These are phyloP conservation scores for Delonix regia DNA, from an alignment of 306 rosid genomes.

Conservation along the genomic window DNA sequence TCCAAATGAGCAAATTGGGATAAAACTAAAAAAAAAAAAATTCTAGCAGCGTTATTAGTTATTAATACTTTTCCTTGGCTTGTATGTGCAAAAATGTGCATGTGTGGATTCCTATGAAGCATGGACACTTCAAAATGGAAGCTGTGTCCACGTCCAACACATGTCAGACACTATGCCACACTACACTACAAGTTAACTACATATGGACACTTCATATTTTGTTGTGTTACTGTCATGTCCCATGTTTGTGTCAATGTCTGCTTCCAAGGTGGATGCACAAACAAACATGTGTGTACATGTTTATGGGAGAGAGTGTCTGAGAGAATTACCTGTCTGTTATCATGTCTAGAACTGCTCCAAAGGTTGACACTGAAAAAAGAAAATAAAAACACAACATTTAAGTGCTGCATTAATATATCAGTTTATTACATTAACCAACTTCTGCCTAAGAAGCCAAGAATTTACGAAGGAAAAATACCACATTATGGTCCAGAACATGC, in stretches of 20 bases:
- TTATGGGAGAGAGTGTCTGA: slow-evolving; percentile 7
- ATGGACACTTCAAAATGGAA: not conserved
- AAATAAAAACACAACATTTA: slow-evolving; percentile 27
- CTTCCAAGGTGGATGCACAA: not conserved
- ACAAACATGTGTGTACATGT: not conserved
- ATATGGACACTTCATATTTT: not conserved
- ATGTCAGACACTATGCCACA: not conserved
- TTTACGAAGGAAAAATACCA: not conserved
- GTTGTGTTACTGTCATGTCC: not conserved
- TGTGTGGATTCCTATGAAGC: not conserved
- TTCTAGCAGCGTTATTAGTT: slow-evolving; percentile 11
- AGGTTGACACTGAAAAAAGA: slow-evolving; percentile 81
- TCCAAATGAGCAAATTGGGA: slow-evolving; percentile 36
- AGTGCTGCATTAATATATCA: slow-evolving; percentile 19
- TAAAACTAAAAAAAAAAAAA: slow-evolving; percentile 19
- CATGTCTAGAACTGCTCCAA: slow-evolving; percentile 99
- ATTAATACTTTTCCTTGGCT: slow-evolving; percentile 24
- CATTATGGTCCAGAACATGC: not conserved
- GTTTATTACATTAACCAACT: slow-evolving; percentile 22
- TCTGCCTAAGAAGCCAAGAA: not conserved
- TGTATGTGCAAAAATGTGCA: not conserved
- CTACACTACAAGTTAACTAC: not conserved
- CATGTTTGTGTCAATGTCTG: no score
- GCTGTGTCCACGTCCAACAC: not conserved
- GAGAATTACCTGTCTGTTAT: slow-evolving; percentile 83